Evolutionary conservation across 1,284 basidiomycete genomes (phyloP).

Genomic region (Naganishia cerealis): DNA sequence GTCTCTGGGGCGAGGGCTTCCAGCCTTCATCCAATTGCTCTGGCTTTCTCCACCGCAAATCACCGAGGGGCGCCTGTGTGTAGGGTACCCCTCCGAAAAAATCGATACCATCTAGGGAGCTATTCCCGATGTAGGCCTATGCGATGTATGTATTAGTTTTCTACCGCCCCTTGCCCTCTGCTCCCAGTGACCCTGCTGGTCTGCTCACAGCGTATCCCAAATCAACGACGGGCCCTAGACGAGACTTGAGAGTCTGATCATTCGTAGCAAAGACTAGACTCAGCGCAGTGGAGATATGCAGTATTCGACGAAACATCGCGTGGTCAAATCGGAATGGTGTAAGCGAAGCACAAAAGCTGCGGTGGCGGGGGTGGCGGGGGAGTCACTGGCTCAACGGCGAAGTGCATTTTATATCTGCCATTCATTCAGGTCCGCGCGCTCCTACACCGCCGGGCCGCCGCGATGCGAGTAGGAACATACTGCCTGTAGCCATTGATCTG

Average conservation of each 20-base stretch:
- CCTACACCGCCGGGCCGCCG: neutral
- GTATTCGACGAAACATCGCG: conserved; percentile 1
- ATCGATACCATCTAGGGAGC: conserved; percentile 25
- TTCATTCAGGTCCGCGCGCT: neutral
- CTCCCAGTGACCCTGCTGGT: neutral
- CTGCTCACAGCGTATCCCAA: conserved; percentile 26
- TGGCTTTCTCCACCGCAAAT: conserved; percentile 35
- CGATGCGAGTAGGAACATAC: neutral
- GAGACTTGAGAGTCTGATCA: conserved; percentile 10
- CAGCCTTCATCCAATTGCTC: conserved; percentile 27
- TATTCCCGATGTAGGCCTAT: conserved; percentile 36
- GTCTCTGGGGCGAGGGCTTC: conserved; percentile 25
- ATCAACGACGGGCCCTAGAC: conserved; percentile 26
- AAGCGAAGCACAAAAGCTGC: neutral
- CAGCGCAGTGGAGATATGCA: neutral
- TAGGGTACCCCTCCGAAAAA: conserved; percentile 38
- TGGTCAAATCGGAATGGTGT: neutral
- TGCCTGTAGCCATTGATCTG: neutral
- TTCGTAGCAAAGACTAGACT: conserved; percentile 3
- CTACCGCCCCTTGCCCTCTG: neutral
- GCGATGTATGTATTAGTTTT: neutral
- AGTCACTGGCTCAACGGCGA: neutral
- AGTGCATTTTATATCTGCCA: neutral
- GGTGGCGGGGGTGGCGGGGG: too few relatives aligned
- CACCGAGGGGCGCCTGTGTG: conserved; percentile 34